These are phyloP conservation scores for Lipomyces yamanashiensis DNA, from an alignment of 805 yeast genomes.

Conservation along the genomic window DNA sequence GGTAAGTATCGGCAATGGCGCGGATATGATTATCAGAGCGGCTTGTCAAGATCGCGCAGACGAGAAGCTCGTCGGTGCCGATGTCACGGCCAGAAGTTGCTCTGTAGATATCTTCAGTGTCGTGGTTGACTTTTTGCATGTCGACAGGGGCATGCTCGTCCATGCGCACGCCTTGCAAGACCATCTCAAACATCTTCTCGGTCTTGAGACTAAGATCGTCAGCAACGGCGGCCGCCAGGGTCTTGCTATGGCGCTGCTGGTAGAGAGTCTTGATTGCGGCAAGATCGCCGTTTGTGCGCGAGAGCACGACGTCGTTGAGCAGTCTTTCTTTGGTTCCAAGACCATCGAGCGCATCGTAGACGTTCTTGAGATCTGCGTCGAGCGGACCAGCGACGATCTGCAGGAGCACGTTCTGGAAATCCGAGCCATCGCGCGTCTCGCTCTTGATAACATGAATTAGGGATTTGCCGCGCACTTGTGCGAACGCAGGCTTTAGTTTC, in stretches of 20 bases:
- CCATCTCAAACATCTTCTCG: constrained; percentile 35
- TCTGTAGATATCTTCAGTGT: constrained; percentile 32
- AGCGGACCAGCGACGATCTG: constrained; percentile 36
- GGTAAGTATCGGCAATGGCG: constrained; percentile 28
- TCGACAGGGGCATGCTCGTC: constrained; percentile 35
- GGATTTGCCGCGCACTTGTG: constrained; percentile 28
- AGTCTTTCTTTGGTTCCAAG: constrained; percentile 37
- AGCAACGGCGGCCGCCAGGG: constrained; percentile 31
- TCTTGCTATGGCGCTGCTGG: constrained; percentile 26
- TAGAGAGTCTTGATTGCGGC: constrained; percentile 34
- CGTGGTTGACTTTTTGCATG: constrained; percentile 25
- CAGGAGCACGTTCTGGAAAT: constrained; percentile 34
- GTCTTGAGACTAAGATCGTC: constrained; percentile 38
- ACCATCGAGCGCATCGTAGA: constrained; percentile 33
- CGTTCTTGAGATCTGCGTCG: constrained; percentile 35
- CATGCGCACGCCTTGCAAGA: constrained; percentile 24
- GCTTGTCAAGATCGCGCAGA: constrained; percentile 35
- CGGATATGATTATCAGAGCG: constrained; percentile 34
- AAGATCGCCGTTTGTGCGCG: constrained; percentile 36
- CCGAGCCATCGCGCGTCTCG: constrained; percentile 31
- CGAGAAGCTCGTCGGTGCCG: constrained; percentile 38
- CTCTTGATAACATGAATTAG: constrained; percentile 32
- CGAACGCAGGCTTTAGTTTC: constrained; percentile 27
- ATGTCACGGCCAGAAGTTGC: constrained; percentile 29
- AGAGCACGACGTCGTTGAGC: constrained; percentile 36